These are phyloP conservation scores for Xylariaceae sp. DNA, from an alignment of 2,329 filamentous ascomycete species.

Conservation along the genomic window DNA sequence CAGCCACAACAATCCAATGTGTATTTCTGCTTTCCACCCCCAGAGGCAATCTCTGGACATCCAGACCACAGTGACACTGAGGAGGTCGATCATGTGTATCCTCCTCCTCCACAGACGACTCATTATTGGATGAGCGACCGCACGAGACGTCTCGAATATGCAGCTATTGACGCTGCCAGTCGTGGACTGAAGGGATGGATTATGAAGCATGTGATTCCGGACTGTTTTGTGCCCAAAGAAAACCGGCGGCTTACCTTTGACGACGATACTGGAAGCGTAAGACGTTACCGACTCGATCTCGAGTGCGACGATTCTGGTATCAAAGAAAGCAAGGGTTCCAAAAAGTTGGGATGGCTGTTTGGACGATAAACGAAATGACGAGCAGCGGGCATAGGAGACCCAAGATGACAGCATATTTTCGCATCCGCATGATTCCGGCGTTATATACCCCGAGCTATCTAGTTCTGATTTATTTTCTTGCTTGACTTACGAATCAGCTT, in stretches of 20 bases:
- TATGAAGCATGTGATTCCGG: slow-evolving; percentile 61
- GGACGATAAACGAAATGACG: slow-evolving; percentile 26
- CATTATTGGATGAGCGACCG: slow-evolving; percentile 72
- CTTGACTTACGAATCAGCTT: too few species aligned
- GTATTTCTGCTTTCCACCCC: slow-evolving; percentile 58
- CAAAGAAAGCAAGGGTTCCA: slow-evolving; percentile 28
- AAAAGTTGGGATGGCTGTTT: slow-evolving; percentile 41
- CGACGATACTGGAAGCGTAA: slow-evolving; percentile 67
- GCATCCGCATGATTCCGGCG: slow-evolving; percentile 38
- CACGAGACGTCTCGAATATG: slow-evolving; percentile 68
- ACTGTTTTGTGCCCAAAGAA: slow-evolving; percentile 62
- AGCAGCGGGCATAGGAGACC: slow-evolving; percentile 19
- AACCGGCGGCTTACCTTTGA: slow-evolving; percentile 61
- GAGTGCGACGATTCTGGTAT: slow-evolving; percentile 50
- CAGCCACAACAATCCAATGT: slow-evolving; percentile 41
- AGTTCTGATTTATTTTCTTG: slow-evolving; percentile 31
- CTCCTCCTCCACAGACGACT: slow-evolving; percentile 62
- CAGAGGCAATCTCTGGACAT: slow-evolving; percentile 42
- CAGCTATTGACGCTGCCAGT: slow-evolving; percentile 68
- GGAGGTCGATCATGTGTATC: slow-evolving; percentile 22
- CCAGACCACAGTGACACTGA: slow-evolving; percentile 17
- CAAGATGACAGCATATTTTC: slow-evolving; percentile 24
- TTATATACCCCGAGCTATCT: slow-evolving; percentile 38
- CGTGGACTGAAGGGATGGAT: slow-evolving; percentile 66
- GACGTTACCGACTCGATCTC: slow-evolving; percentile 65